These are phyloP conservation scores for Funneliformis geosporum DNA, from an alignment of 192 early-diverging fungal species.

Conservation along the genomic window DNA sequence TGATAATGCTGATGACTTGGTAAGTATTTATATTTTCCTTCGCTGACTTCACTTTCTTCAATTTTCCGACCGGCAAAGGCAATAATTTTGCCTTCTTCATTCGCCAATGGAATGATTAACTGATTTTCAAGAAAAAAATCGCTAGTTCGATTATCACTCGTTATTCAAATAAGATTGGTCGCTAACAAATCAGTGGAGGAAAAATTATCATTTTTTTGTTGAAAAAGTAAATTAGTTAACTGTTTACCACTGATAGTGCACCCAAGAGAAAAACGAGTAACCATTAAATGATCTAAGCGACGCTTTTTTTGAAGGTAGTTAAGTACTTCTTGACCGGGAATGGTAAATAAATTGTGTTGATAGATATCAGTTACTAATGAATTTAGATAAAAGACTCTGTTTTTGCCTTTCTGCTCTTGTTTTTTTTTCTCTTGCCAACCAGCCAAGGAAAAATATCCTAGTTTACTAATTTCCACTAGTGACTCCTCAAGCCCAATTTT, in stretches of 20 bases:
- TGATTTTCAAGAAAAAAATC: too few relatives aligned
- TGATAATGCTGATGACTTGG: too few relatives aligned
- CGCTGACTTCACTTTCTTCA: too few relatives aligned
- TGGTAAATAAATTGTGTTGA: slow-evolving; percentile 17
- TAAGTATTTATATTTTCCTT: too few relatives aligned
- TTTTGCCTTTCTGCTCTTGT: background rate
- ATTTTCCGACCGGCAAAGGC: too few relatives aligned
- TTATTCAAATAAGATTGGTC: too few relatives aligned
- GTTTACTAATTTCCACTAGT: slow-evolving; percentile 18
- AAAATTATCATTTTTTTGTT: too few relatives aligned
- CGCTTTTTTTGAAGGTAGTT: slow-evolving; percentile 15
- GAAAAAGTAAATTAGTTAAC: too few relatives aligned
- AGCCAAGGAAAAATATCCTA: slow-evolving; percentile 6
- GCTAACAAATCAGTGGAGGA: too few relatives aligned
- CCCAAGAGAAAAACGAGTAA: background rate
- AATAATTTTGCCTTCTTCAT: too few relatives aligned
- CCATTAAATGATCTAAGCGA: background rate
- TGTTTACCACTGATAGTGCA: slow-evolving; percentile 1
- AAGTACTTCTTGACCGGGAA: background rate
- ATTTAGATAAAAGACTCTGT: background rate
- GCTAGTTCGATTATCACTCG: too few relatives aligned
- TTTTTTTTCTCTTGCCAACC: background rate
- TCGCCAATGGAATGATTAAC: too few relatives aligned
- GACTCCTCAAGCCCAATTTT: background rate
- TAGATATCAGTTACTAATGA: slow-evolving; percentile 26